Conservation (phyloP, 1,139 yeast genomes). For the Taiozyma sp. region DNA sequence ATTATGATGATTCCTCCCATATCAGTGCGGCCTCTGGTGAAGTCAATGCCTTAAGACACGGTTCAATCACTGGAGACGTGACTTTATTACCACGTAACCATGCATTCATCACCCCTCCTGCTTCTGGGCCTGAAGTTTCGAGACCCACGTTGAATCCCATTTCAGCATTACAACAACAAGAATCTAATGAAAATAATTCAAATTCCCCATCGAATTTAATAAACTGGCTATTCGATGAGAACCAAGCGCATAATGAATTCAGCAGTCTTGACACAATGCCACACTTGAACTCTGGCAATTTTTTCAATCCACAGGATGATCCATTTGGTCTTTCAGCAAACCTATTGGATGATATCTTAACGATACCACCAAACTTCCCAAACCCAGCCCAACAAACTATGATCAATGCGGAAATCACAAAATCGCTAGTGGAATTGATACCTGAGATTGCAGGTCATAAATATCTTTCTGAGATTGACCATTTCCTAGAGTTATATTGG, state of each 20-base stretch:
- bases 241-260: conserved; percentile 10
- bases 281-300: conserved; percentile 18
- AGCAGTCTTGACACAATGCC: conserved; percentile 11
- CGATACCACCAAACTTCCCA: conserved; percentile 25
- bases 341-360: conserved; percentile 19
- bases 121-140: not conserved
- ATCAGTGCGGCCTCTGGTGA: conserved; percentile 21
- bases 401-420: conserved; percentile 19
- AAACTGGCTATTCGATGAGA: conserved; percentile 27
- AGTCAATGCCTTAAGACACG: conserved; percentile 14
- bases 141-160: not conserved
- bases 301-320: conserved; percentile 25
- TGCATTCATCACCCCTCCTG: not conserved
- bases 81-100: not conserved
- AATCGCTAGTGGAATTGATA: conserved; percentile 19
- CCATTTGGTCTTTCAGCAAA: conserved; percentile 25
- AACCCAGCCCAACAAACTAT: conserved; percentile 23
- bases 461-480: conserved; percentile 22
- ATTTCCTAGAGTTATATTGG: conserved; percentile 45
- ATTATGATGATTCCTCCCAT: conserved; percentile 18
- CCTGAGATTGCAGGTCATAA: conserved; percentile 25
- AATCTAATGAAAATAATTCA: conserved; percentile 6
- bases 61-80: conserved; percentile 6
- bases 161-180: not conserved
- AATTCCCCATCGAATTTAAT: conserved; percentile 24